Base-by-base conservation (phyloP, 768 basidiomycete genomes). In the Amanita phalloides region DNA sequence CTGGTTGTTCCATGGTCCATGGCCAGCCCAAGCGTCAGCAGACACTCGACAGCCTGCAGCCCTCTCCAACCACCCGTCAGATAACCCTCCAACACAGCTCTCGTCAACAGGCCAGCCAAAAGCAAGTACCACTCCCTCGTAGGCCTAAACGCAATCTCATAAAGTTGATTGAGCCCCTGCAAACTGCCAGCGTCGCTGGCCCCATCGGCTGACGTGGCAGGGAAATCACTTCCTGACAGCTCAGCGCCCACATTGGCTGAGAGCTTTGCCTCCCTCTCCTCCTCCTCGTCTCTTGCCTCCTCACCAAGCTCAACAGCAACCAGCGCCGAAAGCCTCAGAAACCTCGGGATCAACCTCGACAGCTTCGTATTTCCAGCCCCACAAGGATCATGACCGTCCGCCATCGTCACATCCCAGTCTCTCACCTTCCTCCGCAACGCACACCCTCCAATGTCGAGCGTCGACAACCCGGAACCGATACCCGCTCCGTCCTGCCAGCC, bases 31-130 rank as follows among this genome's bases (percentile, higher is more conserved):
- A 91, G 76, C 2, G 82, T 80, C 45, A 92, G 66, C 51, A 93
- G 65, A 54, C 84, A 79, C 58, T 88, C 83, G 8, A 82, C 74
- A 4, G 83, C 80, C 36, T 81, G 76, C 1, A 77, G 67, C 0
- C 90, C 89, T 26, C 73, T 75, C 90, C 90, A 94, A 0, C 85
- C 84, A 8, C 81, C 84, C 1, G 81, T 82, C 42, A 92, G 72
- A 61, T 92, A 93, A 0, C 90, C 90, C 60, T 94, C 89, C 48
- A 93, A 66, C 17, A 82, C 85, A 0, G 88, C 88, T n/a, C 90
- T 78, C 4, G 89, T 89, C 26, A 90, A 70, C 21, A 94, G 68
- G 1, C 86, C 82, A 0, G 79, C 78, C 13, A 91, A 71, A 10
- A 94, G 73, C 66, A 84, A 73, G 64, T 90, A 93, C 90, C 90